Percentiles rank a stretch among this genome's conserved stretches.
Conservation (phyloP, 495 filamentous ascomycete species). For the Hyaloscypha bicolor region DNA sequence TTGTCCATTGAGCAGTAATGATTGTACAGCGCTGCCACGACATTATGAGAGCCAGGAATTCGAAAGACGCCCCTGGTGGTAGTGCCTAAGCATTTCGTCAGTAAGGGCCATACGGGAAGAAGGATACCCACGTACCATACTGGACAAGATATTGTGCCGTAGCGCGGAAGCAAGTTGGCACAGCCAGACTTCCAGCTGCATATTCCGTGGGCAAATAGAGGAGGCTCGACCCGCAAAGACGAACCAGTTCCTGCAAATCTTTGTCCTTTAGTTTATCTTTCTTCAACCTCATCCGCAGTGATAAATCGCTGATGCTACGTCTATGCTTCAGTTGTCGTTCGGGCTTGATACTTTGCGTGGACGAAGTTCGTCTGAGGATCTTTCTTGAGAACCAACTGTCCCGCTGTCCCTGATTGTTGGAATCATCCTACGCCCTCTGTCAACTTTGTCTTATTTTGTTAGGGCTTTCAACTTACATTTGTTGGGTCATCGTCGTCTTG, state of each 20-base stretch:
- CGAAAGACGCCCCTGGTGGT: conserved; percentile 57
- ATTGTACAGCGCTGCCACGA: conserved; percentile 60
- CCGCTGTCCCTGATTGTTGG: conserved; percentile 9
- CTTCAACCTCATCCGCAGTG: conserved; percentile 49
- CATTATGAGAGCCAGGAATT: conserved; percentile 58
- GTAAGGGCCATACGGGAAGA: not conserved
- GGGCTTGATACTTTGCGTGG: conserved; percentile 32
- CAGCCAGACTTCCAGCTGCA: conserved; percentile 60
- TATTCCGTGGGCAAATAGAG: conserved; percentile 69
- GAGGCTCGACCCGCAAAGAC: conserved; percentile 72
- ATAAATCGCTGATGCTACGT: conserved; percentile 53
- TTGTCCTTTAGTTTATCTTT: conserved; percentile 62
- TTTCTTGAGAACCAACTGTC: conserved; percentile 39
- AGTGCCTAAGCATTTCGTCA: conserved; percentile 10
- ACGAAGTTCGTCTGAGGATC: conserved; percentile 35
- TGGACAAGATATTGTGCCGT: conserved; percentile 65
- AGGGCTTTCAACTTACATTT: not conserved
- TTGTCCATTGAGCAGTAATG: conserved; percentile 59
- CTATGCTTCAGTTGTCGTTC: conserved; percentile 40
- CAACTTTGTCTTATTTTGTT: not conserved
- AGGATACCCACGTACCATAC: conserved; percentile 55
- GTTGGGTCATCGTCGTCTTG: not conserved
- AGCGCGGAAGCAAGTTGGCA: conserved; percentile 78
- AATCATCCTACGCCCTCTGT: conserved; percentile 8
- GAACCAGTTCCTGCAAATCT: conserved; percentile 63